Percentiles rank a stretch among this genome's conserved stretches.
Evolutionary conservation across 2,329 filamentous ascomycete genomes (phyloP).

Genomic region (Hymenoscyphus infarciens): DNA sequence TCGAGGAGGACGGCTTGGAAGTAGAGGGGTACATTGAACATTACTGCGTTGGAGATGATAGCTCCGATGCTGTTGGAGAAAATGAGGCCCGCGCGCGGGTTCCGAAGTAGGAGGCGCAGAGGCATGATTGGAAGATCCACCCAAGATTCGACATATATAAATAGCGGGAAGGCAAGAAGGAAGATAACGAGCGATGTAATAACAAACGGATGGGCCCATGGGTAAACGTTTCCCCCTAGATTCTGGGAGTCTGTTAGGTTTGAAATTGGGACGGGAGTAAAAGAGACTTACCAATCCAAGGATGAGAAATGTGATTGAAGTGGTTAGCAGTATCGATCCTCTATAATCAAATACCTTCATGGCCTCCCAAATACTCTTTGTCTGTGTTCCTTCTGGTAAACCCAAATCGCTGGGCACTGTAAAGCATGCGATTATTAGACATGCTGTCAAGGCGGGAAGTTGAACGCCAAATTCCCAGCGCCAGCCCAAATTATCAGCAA

Average conservation of each 20-base stretch:
- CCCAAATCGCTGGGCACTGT: constrained; percentile 53
- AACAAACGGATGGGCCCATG: constrained; percentile 59
- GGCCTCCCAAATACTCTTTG: constrained; percentile 44
- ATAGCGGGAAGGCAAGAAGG: constrained; percentile 45
- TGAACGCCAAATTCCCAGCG: constrained; percentile 68
- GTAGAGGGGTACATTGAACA: constrained; percentile 67
- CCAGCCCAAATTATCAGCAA: constrained; percentile 70
- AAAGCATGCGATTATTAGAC: constrained; percentile 43
- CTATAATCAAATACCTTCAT: constrained; percentile 54
- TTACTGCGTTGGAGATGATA: constrained; percentile 51
- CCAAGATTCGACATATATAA: constrained; percentile 50
- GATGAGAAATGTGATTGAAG: constrained; percentile 52
- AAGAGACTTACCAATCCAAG: constrained; percentile 48
- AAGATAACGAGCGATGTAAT: constrained; percentile 49
- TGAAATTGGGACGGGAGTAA: background rate
- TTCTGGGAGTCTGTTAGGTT: constrained; percentile 40
- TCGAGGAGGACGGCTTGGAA: constrained; percentile 73
- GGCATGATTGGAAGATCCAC: constrained; percentile 58
- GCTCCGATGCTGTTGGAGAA: constrained; percentile 52
- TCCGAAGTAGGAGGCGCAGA: constrained; percentile 46
- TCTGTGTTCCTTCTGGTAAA: constrained; percentile 41
- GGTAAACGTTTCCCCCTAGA: constrained; percentile 60
- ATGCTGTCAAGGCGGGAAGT: constrained; percentile 48
- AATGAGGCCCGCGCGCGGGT: constrained; percentile 56
- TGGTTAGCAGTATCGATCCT: constrained; percentile 52